Percentiles rank a stretch among this genome's conserved stretches.
phyloP scores from a whole-genome alignment of 2,329 filamentous ascomycete species.

The Cladophialophora immunda region DNA sequence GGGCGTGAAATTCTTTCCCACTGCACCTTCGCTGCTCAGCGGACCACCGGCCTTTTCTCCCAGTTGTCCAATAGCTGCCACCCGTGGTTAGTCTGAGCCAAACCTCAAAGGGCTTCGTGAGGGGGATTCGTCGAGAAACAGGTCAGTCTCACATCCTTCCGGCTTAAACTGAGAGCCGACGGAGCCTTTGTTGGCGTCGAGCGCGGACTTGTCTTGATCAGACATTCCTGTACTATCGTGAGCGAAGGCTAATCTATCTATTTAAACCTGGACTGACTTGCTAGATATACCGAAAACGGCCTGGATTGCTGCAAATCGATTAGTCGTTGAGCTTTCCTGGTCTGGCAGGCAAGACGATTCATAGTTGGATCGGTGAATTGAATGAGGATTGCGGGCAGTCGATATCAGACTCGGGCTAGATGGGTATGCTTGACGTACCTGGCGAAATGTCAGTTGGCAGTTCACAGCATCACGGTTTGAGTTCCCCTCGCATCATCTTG shows the following conservation, averaged over 20 bases:
- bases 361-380: conserved; percentile 16
- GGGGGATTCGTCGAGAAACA: neutral
- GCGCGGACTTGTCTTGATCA: conserved; percentile 32
- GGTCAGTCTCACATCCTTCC: neutral
- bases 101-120: conserved; percentile 1
- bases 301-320: conserved; percentile 24
- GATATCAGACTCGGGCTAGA: neutral
- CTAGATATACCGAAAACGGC: conserved; percentile 24
- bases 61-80: conserved; percentile 41
- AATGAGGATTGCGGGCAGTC: neutral
- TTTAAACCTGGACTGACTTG: conserved; percentile 24
- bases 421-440: conserved; percentile 9
- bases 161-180: conserved; percentile 35
- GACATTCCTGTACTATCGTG: conserved; percentile 30
- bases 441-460: conserved; percentile 5
- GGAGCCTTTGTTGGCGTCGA: conserved; percentile 37
- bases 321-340: conserved; percentile 20
- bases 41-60: conserved; percentile 29
- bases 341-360: conserved; percentile 26
- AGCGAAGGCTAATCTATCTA: conserved; percentile 7
- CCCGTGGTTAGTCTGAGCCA: conserved; percentile 47
- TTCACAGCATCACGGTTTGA: neutral
- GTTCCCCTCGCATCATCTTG: conserved; percentile 8
- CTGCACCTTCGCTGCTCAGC: conserved; percentile 23
- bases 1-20: conserved; percentile 35